Evolutionary conservation across 305 asterid species (phyloP), one percentile per base, ranked within the genome.

Genomic region (Andrographis paniculata): DNA sequence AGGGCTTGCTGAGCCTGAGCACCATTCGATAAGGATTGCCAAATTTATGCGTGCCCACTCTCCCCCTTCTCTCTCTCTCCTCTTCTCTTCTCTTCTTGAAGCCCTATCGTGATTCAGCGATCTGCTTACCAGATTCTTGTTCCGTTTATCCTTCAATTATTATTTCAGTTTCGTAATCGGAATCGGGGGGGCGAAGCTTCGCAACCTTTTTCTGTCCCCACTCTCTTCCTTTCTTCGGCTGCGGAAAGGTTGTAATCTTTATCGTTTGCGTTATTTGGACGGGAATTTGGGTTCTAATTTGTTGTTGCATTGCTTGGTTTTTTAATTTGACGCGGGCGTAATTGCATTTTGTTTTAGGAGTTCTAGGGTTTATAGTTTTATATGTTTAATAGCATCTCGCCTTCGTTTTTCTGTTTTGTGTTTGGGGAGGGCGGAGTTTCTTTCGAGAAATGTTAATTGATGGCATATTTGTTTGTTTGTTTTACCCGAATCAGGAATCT

Each of bases 151-250:
- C 33, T 19, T 45, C 12, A 21, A 21, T 14, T 38, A 19, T 0
- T 49, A 44, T 48, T 40, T 60, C 20, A n/a, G 2, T 42, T n/a
- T n/a, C n/a, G n/a, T n/a, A n/a, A n/a, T n/a, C n/a, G 58, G 45
- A 53, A 63, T 62, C 61, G 16, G 63, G 41, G 63, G 52, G 50
- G 55, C 50, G n/a, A n/a, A n/a, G n/a, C n/a, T n/a, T n/a, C n/a
- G n/a, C n/a, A n/a, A n/a, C n/a, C n/a, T n/a, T n/a, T 53, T 45
- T 63, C 44, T 9, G 39, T 45, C 35, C 46, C 40, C 39, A 14
- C 1, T 35, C 56, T 41, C 58, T 45, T n/a, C 40, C 20, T 45
- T 28, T 44, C 51, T 35, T 43, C 56, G 22, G 20, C 39, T 59
- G 4, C 0, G 12, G 17, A 42, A 40, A 71, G 74, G 79, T 69